Evolutionary conservation across 1,284 basidiomycete genomes (phyloP), one percentile per base, ranked within the genome.

Genomic region (Mycosarcoma maydis): DNA sequence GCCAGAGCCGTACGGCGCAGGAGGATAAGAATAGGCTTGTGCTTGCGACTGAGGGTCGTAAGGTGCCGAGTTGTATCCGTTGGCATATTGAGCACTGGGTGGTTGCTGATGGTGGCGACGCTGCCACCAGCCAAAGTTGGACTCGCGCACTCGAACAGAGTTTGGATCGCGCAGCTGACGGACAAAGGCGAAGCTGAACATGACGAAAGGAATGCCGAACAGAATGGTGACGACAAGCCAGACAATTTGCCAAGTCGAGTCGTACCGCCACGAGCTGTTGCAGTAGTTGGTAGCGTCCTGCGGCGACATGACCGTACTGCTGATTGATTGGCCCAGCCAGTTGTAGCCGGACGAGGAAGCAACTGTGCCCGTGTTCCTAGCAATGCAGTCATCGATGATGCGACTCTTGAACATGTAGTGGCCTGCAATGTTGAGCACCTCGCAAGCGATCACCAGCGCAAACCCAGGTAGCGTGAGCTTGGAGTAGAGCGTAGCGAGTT

Each of bases 141-240:
- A 36, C 34, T 57, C 43, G 34, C 53, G 37, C 19, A 57, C 53
- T 13, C 75, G 56, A 2, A 73, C 71, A 23, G 54, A 62, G 36
- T 42, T 30, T 5, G 76, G 76, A 38, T 77, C 66, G 19, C 43
- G 55, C 20, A 77, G 46, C 49, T 77, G 72, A 2, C 72, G 40
- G 13, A 69, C 72, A 40, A 74, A 77, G 4, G 61, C 72, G 22
- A 77, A 77, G 68, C 60, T 59, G 59, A 77, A 69, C 39, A 71
- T 30, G 40, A 76, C 65, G 32, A 77, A 76, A 4, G 75, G 58
- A 9, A 66, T 24, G 19, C 76, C 76, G 22, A 77, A 29, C 19
- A 73, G 9, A 11, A 66, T 20, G 5, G 68, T 66, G 27, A 76
- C 58, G 39, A 77, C 32, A 13, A 77, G 59, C 72, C 74, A 74